Evolutionary conservation across 2,329 filamentous ascomycete genomes (phyloP).

Genomic region (Zymoseptoria brevis): DNA sequence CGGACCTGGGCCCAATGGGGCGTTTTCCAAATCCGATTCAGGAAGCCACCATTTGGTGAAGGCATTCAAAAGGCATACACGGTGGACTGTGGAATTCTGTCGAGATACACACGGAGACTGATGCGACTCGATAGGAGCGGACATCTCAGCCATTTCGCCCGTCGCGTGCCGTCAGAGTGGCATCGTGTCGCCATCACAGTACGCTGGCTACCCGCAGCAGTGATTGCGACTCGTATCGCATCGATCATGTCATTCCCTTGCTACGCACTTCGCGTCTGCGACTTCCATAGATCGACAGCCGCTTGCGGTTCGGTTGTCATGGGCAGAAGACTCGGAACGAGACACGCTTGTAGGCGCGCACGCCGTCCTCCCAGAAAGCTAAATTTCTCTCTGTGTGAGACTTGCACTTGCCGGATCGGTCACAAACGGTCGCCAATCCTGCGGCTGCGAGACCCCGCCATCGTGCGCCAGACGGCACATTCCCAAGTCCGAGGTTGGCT

Average conservation of each 20-base stretch:
- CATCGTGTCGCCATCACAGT: neutral
- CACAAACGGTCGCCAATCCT: neutral
- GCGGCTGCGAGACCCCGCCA: neutral
- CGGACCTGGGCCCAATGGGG: neutral
- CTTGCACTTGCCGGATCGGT: neutral
- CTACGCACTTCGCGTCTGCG: neutral
- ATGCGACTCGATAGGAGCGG: neutral
- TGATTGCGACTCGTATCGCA: neutral
- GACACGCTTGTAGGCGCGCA: too few relatives aligned
- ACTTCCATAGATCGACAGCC: neutral
- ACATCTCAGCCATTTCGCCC: neutral
- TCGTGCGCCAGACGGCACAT: neutral
- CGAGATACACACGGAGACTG: neutral
- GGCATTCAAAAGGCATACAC: neutral
- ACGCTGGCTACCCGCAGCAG: neutral
- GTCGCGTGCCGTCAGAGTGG: neutral
- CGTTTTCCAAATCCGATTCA: neutral
- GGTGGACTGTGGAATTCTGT: neutral
- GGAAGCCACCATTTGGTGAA: neutral
- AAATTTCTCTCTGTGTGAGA: neutral
- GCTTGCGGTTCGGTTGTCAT: neutral
- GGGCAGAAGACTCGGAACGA: neutral
- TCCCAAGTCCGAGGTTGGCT: neutral
- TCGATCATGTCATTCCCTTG: neutral
- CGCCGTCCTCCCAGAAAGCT: neutral